Base-by-base conservation (phyloP, 116 monocot species). In the Trichopus zeylanicus region DNA sequence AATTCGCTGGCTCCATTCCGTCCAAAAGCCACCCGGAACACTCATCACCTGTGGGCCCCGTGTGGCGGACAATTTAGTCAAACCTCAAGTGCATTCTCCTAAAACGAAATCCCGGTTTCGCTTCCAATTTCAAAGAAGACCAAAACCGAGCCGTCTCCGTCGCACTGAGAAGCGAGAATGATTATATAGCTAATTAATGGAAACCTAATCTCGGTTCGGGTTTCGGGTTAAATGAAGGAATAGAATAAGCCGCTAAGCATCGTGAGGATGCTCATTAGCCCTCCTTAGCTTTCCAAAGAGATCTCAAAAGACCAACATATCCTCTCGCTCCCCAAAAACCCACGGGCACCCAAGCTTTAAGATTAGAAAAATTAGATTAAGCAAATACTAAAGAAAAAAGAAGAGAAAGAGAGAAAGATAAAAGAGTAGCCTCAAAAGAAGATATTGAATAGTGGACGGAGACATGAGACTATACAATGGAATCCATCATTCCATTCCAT, bases 251-350 rank as follows among this genome's bases (percentile, higher is more conserved):
- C 3, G 4, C 26, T 2, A 5, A 53, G 53, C 26, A 53, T 53
- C 8, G 53, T 53, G 53, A 53, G 53, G 2, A 53, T 53, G 53
- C 53, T 53, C 53, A 53, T 53, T 53, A 53, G 28, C 13, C 49
- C 13, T 10, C 49, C 13, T 51, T 51, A 8, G 27, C 53, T 53
- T 53, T 53, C 53, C 53, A 53, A 53, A 13, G 73, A 81, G 61
- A 81, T 81, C 86, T 78, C 72, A 75, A 81, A 81, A 78, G 74
- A 75, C 71, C 81, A 73, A 80, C 76, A 73, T 76, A 46, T 68
- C 69, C 63, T 68, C 69, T 64, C 81, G 49, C 71, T 76, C 75
- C 68, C 71, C 85, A 61, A 85, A 81, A 81, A 73, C 85, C 81
- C 85, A 85, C 89, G 85, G 81, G 63, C 78, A 29, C 19, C 34